Evolutionary conservation across 176 grass and related monocot genomes (phyloP).

Genomic region (Poa annua): DNA sequence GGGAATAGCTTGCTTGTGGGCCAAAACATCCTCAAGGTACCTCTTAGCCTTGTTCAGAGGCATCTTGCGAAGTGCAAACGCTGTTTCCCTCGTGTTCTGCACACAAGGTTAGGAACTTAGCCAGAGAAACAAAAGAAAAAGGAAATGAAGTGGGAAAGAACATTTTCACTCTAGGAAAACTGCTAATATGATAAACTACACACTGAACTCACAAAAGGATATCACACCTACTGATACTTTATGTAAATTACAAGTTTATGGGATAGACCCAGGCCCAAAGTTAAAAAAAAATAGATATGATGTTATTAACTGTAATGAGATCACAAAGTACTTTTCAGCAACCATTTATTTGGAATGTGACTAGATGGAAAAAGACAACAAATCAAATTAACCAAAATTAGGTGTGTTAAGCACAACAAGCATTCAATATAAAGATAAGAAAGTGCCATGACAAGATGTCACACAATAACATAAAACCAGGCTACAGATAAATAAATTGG

Average conservation of each 20-base stretch:
- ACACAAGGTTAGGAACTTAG: not conserved
- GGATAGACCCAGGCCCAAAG: not conserved
- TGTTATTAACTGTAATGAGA: not conserved
- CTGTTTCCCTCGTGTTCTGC: constrained; percentile 91
- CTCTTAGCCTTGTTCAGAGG: constrained; percentile 78
- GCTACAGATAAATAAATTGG: not conserved
- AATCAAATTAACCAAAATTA: not conserved
- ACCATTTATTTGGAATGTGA: not conserved
- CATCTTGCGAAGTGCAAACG: constrained; percentile 63
- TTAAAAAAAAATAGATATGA: too few species aligned
- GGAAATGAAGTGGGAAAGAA: not conserved
- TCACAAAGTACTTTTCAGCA: not conserved
- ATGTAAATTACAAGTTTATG: not conserved
- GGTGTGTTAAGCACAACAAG: not conserved
- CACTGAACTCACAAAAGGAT: not conserved
- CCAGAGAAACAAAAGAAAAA: not conserved
- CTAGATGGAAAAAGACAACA: not conserved
- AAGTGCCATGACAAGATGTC: not conserved
- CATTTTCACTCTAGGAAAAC: not conserved
- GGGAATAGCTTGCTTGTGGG: constrained; percentile 93
- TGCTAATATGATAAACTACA: constrained; percentile 12
- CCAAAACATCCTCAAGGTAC: constrained; percentile 90
- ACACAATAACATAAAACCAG: not conserved
- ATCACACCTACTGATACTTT: not conserved
- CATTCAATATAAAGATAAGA: not conserved